Percentiles rank a stretch among this genome's conserved stretches.
Evolutionary conservation across 192 early-diverging fungal genomes (phyloP).

Genomic region (Piromyces sp.): DNA sequence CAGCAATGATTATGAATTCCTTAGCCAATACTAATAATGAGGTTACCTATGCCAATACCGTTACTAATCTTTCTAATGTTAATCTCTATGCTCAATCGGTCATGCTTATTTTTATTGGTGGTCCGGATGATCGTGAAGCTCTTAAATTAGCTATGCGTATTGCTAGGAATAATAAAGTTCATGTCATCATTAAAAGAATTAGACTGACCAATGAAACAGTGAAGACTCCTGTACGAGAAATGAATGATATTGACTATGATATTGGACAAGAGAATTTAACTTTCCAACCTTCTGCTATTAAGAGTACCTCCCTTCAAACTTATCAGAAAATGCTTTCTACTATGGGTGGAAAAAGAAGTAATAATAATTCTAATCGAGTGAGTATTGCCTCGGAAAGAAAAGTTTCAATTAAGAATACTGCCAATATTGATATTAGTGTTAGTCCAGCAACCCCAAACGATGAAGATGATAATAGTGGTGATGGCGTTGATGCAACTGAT

Average conservation of each 20-base stretch:
- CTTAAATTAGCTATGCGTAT: background rate
- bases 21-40: background rate
- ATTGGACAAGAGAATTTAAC: background rate
- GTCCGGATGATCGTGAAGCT: background rate
- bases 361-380: background rate
- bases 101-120: background rate
- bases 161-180: background rate
- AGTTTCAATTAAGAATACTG: too few species aligned
- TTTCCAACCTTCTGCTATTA: background rate
- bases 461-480: background rate
- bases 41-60: background rate
- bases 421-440: too few species aligned
- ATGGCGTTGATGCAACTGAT: too few species aligned
- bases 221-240: background rate
- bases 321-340: background rate
- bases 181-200: background rate
- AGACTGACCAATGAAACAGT: background rate
- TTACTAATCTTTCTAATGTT: background rate
- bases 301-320: background rate
- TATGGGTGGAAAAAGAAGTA: background rate
- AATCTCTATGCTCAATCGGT: background rate
- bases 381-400: background rate
- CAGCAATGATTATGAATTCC: background rate
- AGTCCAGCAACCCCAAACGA: too few species aligned
- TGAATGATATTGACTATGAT: too few species aligned